Evolutionary conservation across 371 early-diverging fungal genomes (phyloP), one percentile per base, ranked within the genome.

Genomic region (Apophysomyces elegans): DNA sequence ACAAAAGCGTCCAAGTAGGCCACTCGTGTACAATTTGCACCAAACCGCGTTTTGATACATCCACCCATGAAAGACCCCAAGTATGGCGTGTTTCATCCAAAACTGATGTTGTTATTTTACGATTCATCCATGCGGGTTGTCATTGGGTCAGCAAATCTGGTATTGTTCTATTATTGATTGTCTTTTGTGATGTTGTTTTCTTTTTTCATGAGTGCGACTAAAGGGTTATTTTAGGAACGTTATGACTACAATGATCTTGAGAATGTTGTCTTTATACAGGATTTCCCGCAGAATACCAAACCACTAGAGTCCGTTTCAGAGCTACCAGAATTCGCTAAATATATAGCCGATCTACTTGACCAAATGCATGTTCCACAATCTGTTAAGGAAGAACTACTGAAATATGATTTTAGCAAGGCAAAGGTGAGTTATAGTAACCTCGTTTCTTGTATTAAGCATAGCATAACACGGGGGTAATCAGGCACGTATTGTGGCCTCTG

Each of bases 201-300:
- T 5, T 60, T 57, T 26, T 26, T 26, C 32, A 26, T 26, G 32
- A 26, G 32, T 26, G 4, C 37, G 16, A 0, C 50, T 60, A 16
- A 46, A 46, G 56, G 38, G 1, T 5, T 21, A 13, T 8, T 7
- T 18, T 46, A 77, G 81, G 76, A 71, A 45, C 45, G 61, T 0
- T 82, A 76, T 32, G 83, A 82, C 64, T 82, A 79, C 38, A 70
- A 71, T 36, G 79, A 79, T 1, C 58, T 82, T 35, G 83, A 82
- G 38, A 82, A 82, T 65, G 83, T 79, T 11, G 74, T 82, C 1
- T 82, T 82, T 54, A 79, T 82, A 4, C 83, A 82, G 61, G 83
- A 82, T 59, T 82, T 82, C 18, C 79, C 79, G 4, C 46, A 68
- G 21, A 26, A 59, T 0, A 11, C 44, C n/a, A 38, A 46, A 11